Evolutionary conservation across 352 stramenopile species (phyloP), one percentile per base, ranked within the genome.

Genomic region (Globisporangium radiosum): DNA sequence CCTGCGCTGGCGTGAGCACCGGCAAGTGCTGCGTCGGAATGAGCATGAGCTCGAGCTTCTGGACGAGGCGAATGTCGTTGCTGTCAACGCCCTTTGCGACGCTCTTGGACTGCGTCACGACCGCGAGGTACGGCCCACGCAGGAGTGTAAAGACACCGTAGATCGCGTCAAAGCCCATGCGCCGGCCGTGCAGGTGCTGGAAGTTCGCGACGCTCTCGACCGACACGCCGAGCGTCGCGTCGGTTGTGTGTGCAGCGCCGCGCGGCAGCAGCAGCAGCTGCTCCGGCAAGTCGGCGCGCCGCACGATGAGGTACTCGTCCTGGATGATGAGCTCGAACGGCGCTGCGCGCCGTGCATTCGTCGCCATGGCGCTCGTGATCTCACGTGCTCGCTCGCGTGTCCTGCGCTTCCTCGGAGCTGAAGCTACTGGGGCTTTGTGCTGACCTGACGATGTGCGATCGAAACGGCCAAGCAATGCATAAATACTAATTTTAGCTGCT

Each of bases 61-160:
- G 68, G 56, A 85, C 80, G 47, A 74, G 36, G 17, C 76, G 76
- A 57, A 88, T 83, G 62, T 87, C 77, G 4, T 72, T 61, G 60
- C 79, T 68, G 37, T 75, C 66, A 10, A 85, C 70, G 15, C 78
- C 78, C 36, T 64, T 76, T 1, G 73, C 78, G 54, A 69, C 78
- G 45, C 78, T 56, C 62, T 82, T 85, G 42, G 77, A 88, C 51
- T 87, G 71, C 54, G 81, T 91, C 47, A 89, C 81, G 10, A 91
- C 68, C 33, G 83, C 81, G 45, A 93, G 52, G 59, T 91, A 93
- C 13, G 73, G 78, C 0, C 83, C 81, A 2, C 75, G 73, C 37
- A 91, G 70, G 66, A 91, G 64, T 64, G 58, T 75, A 66, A 87
- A 90, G 47, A 93, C 72, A 63, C 83, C 81, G 67, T 88, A 93